Evolutionary conservation across 176 grass and related monocot genomes (phyloP).

Genomic region (Panicum miliaceum): DNA sequence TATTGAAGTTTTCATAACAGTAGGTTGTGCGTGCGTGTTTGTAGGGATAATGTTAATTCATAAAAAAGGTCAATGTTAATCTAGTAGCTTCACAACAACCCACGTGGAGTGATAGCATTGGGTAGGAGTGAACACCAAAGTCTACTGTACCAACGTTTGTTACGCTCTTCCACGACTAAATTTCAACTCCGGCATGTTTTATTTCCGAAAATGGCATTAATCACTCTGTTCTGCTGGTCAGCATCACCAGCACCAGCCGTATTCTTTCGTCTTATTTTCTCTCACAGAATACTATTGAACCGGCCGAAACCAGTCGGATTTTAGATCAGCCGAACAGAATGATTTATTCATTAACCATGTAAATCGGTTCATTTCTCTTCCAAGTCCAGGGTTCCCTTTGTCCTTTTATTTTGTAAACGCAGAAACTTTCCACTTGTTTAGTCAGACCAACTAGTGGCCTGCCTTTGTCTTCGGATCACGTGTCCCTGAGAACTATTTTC

Average conservation of each 20-base stretch:
- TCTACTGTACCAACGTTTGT: background rate
- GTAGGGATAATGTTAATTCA: too few species aligned
- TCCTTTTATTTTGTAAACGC: background rate
- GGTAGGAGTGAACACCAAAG: background rate
- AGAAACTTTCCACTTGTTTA: background rate
- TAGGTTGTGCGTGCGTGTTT: too few species aligned
- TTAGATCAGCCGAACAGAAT: too few species aligned
- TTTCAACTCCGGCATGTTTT: conserved; percentile 14
- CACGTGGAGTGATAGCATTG: background rate
- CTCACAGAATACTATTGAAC: too few species aligned
- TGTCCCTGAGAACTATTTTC: background rate
- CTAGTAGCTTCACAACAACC: background rate
- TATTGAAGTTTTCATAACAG: too few species aligned
- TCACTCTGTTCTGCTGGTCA: too few species aligned
- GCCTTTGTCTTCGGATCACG: background rate
- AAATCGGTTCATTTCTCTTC: too few species aligned
- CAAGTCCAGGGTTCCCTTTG: background rate
- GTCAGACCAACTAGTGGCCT: conserved; percentile 6
- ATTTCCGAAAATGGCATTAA: conserved; percentile 26
- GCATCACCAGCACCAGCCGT: too few species aligned
- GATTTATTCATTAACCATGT: too few species aligned
- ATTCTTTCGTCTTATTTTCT: too few species aligned
- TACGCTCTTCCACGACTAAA: background rate
- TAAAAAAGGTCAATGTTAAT: too few species aligned
- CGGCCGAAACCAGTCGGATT: too few species aligned